These are phyloP conservation scores for Clathrus columnatus DNA, from an alignment of 768 basidiomycete genomes.

Conservation along the genomic window DNA sequence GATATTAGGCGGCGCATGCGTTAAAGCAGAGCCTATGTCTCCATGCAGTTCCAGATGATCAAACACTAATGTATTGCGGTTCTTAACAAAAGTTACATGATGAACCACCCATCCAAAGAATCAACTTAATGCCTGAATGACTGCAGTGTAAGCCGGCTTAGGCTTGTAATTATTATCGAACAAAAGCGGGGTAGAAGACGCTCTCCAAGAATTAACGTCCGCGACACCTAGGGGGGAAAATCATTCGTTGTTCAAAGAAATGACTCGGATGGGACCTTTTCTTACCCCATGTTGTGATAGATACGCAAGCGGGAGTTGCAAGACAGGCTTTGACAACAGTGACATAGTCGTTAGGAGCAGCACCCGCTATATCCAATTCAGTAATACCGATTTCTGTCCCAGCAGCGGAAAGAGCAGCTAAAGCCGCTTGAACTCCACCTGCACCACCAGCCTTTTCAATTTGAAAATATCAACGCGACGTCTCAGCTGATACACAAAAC, in stretches of 20 bases:
- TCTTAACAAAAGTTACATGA: too few relatives aligned
- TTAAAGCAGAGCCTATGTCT: too few relatives aligned
- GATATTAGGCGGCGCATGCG: too few relatives aligned
- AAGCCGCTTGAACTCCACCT: slow-evolving; percentile 33
- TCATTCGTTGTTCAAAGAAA: neutral
- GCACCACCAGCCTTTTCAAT: slow-evolving; percentile 29
- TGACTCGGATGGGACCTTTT: slow-evolving; percentile 25
- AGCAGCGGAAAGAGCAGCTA: slow-evolving; percentile 35
- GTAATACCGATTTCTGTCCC: slow-evolving; percentile 41
- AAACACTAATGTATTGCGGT: too few relatives aligned
- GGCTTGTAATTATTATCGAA: slow-evolving; percentile 39
- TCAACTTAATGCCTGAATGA: slow-evolving; percentile 22
- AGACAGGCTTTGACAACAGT: slow-evolving; percentile 39
- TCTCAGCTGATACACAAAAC: slow-evolving; percentile 1
- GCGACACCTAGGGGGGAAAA: too few relatives aligned
- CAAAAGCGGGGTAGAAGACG: slow-evolving; percentile 34
- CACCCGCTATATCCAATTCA: slow-evolving; percentile 34
- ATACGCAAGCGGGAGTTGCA: slow-evolving; percentile 27
- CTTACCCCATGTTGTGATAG: slow-evolving; percentile 47
- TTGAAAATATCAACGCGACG: neutral
- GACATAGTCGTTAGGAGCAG: slow-evolving; percentile 34
- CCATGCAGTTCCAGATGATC: too few relatives aligned
- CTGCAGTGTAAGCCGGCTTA: slow-evolving; percentile 30
- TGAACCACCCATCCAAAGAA: too few relatives aligned
- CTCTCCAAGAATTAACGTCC: slow-evolving; percentile 38